phyloP scores from a whole-genome alignment of 2,329 filamentous ascomycete genomes.

The Colletotrichum siamense region DNA sequence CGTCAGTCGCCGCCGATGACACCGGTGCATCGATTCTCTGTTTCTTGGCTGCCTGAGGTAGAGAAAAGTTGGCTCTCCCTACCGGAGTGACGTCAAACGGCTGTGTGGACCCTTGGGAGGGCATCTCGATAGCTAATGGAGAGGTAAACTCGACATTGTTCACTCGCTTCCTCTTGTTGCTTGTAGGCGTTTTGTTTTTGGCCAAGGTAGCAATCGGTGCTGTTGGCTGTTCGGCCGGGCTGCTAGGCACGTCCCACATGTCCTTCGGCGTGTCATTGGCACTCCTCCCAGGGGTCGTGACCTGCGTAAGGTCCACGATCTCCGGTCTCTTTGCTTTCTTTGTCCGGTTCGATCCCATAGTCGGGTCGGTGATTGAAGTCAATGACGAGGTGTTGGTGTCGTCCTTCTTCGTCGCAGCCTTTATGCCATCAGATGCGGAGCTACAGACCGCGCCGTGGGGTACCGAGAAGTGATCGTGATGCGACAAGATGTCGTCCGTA shows the following conservation, averaged over 20 bases:
- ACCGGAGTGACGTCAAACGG: constrained; percentile 13
- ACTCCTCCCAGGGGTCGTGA: constrained; percentile 34
- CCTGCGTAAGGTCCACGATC: constrained; percentile 33
- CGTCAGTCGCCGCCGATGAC: constrained; percentile 11
- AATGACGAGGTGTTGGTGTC: constrained; percentile 21
- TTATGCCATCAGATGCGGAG: neutral
- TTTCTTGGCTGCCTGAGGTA: neutral
- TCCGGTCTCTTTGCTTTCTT: constrained; percentile 4
- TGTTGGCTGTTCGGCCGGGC: constrained; percentile 32
- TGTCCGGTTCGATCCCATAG: neutral
- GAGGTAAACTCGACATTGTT: constrained; percentile 4
- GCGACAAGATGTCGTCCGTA: neutral
- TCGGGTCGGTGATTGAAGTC: constrained; percentile 33
- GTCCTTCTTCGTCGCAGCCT: neutral
- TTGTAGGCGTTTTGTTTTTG: neutral
- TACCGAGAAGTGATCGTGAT: neutral
- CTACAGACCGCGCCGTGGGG: neutral
- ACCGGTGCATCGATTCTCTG: neutral
- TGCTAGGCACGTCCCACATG: constrained; percentile 52
- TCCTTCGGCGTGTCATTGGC: constrained; percentile 30
- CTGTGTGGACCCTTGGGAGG: constrained; percentile 3
- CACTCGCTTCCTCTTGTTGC: constrained; percentile 10
- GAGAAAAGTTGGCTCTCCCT: neutral
- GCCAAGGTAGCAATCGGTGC: neutral
- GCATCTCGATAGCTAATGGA: neutral